Evolutionary conservation across 108 stramenopile genomes (phyloP).

Genomic region (Cyclotella kingstonii): DNA sequence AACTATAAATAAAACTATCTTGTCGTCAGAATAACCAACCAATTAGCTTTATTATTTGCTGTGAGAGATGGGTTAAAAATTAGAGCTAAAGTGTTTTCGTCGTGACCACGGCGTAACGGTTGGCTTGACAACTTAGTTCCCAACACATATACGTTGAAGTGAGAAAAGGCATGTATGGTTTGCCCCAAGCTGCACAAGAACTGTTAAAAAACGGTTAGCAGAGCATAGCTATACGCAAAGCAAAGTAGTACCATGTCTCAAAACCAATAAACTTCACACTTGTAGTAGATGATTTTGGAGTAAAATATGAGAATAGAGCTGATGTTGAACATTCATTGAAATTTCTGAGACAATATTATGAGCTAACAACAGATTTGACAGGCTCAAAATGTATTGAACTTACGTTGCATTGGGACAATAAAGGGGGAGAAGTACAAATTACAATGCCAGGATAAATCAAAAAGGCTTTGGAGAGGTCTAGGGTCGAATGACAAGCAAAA

Average conservation of each 20-base stretch:
- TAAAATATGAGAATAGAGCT: conserved; percentile 17
- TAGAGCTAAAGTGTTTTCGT: too few species aligned
- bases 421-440: not conserved
- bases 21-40: too few species aligned
- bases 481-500: not conserved
- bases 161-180: conserved; percentile 1
- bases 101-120: too few species aligned
- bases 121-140: too few species aligned
- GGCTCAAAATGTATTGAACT: conserved; percentile 11
- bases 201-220: not conserved
- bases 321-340: conserved; percentile 36
- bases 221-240: not conserved
- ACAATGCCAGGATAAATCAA: not conserved
- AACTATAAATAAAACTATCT: too few species aligned
- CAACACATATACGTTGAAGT: not conserved
- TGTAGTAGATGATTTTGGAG: conserved; percentile 40
- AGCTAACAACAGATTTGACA: conserved; percentile 46
- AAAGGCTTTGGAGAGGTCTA: not conserved
- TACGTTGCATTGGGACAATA: not conserved
- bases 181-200: conserved; percentile 28
- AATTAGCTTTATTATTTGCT: too few species aligned
- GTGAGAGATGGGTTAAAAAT: too few species aligned
- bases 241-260: not conserved
- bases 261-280: conserved; percentile 29
- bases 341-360: conserved; percentile 22